phyloP scores from a whole-genome alignment of 2,329 filamentous ascomycete species.

The Beauveria sp. region DNA sequence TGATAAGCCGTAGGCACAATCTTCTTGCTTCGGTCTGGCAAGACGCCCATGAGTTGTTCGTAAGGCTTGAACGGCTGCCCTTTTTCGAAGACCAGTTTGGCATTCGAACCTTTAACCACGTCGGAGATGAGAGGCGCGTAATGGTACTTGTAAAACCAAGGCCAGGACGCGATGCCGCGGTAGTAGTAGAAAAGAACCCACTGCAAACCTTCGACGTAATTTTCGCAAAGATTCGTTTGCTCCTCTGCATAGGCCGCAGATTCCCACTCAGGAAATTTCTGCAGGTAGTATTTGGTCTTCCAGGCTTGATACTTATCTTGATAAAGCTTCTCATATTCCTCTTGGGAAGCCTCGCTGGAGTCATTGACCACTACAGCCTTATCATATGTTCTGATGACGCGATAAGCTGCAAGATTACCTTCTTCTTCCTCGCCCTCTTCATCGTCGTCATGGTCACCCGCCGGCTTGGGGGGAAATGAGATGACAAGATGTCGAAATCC shows the following conservation, averaged over 20 bases:
- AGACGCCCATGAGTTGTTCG: slow-evolving; percentile 95
- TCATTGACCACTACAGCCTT: slow-evolving; percentile 79
- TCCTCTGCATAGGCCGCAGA: slow-evolving; percentile 68
- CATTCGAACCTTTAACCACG: slow-evolving; percentile 78
- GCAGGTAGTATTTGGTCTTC: slow-evolving; percentile 90
- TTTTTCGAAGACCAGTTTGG: slow-evolving; percentile 84
- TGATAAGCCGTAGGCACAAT: slow-evolving; percentile 87
- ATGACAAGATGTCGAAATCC: slow-evolving; percentile 46
- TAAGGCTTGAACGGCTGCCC: slow-evolving; percentile 93
- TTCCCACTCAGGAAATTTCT: slow-evolving; percentile 83
- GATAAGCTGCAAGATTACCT: slow-evolving; percentile 75
- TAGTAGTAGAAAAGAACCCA: slow-evolving; percentile 99
- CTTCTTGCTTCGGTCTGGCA: slow-evolving; percentile 94
- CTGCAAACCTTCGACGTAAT: slow-evolving; percentile 94
- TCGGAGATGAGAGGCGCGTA: slow-evolving; percentile 98
- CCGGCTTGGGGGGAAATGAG: slow-evolving; percentile 36
- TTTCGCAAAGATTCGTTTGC: slow-evolving; percentile 76
- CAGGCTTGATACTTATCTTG: slow-evolving; percentile 82
- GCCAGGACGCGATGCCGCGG: slow-evolving; percentile 92
- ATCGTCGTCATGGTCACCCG: slow-evolving; percentile 57
- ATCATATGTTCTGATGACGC: slow-evolving; percentile 85
- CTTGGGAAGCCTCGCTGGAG: slow-evolving; percentile 69
- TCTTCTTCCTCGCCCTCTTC: slow-evolving; percentile 54
- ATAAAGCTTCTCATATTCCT: slow-evolving; percentile 75
- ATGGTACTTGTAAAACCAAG: slow-evolving; percentile 96